Evolutionary conservation across 2,329 filamentous ascomycete species (phyloP), one percentile per base, ranked within the genome.

Genomic region (Alternaria dauci): DNA sequence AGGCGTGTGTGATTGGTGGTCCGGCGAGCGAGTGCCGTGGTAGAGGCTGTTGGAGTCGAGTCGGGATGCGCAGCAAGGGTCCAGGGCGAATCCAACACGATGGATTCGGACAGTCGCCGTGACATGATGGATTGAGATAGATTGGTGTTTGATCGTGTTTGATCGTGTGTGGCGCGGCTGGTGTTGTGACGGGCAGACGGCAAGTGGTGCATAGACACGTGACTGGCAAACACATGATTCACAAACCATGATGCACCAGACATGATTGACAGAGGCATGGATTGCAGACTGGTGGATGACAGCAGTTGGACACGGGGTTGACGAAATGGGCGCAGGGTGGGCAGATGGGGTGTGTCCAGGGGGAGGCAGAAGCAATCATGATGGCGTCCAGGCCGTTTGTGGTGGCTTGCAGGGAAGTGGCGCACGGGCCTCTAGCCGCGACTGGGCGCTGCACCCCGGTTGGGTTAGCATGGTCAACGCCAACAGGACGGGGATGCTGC

Each of bases 361-460:
- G 18, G 52, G 48, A 46, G 41, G 32, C 51, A 55, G 52, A 59
- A 55, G 51, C 38, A 52, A 55, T 16, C 38, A 61, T 42, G 28
- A 41, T 36, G 30, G 32, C 28, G 47, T 53, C 30, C 51, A 39
- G 32, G 53, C 61, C 61, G 61, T 60, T 60, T 50, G 36, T 59
- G 52, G 55, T 51, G 44, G 42, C 53, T 46, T 55, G 57, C 32
- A 36, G 53, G 52, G 38, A 3, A 8, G 8, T 4, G 25, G 36
- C 39, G 55, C 55, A 51, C 47, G 58, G 52, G 11, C 32, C 14
- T 14, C 32, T 36, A 36, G 32, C 32, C 12, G 18, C 38, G 30
- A 30, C 28, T 30, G 50, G 57, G 50, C 52, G 38, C n/a, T 54
- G 56, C 54, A 55, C 42, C 50, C 38, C 42, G 53, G 44, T 42